Base-by-base conservation (phyloP, 805 yeast species). In the Yarrowia sp. region DNA sequence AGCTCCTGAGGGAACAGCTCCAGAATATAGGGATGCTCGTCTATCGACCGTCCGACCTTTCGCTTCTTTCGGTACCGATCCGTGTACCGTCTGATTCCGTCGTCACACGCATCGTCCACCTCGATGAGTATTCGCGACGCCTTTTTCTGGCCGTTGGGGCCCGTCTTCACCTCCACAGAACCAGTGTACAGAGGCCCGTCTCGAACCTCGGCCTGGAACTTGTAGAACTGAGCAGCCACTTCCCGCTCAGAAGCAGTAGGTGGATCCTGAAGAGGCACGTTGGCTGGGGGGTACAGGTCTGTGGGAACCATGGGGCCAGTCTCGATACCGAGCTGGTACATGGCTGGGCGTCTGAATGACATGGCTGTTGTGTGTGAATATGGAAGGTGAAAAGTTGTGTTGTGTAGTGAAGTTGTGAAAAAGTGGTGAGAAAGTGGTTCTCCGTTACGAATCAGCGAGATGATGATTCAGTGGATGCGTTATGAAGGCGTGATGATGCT, bases 1-100 rank as follows among this genome's bases (percentile, higher is more conserved):
- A 93, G 79, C 76, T 93, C 98, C 16, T 82, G 83, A 0, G 98
- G 97, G 75, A 92, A 89, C 71, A 90, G 83, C 68, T 85, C 86
- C 9, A 86, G 74, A 69, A 84, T 84, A 76, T 88, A 91, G 1
- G 97, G 96, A 78, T 90, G 92, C 67, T 89, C 92, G 70, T 87
- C 89, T 9, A 89, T 84, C 1, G 93, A 87, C 65, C 88, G 83
- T 0, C 92, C 91, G 15, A 88, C 84, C 74, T 85, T 86, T 69
- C 90, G 84, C 73, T 86, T 87, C 76, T 89, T 89, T 72, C 88
- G 81, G 78, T 90, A 93, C 76, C 82, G 83, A 77, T 93, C 98
- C 2, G 96, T 87, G 75, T 91, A 91, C 73, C 98, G 83, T 75
- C 88, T 86, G 52, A 93, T 84, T 1, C 94, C 92, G 75, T 91